Evolutionary conservation across 2,329 filamentous ascomycete genomes (phyloP).

Genomic region (Diaporthe eres): DNA sequence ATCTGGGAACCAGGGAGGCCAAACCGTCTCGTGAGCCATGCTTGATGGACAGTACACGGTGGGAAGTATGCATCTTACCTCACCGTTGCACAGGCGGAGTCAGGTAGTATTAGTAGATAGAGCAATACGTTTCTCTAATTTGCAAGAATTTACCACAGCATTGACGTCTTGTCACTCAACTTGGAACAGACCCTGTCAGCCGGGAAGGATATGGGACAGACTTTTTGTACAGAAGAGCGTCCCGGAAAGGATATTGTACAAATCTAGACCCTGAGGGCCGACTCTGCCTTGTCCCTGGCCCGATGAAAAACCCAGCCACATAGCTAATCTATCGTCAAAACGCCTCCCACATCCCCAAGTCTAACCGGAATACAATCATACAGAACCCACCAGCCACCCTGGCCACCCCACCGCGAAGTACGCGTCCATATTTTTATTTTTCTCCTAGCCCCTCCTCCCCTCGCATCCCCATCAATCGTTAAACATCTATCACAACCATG

Average conservation of each 20-base stretch:
- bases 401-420: not conserved
- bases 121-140: not conserved
- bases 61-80: not conserved
- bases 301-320: not conserved
- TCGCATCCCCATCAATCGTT: not conserved
- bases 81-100: not conserved
- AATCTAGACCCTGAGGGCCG: not conserved
- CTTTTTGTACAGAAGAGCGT: not conserved
- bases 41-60: not conserved
- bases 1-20: not conserved
- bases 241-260: not conserved
- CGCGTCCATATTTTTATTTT: too few species aligned
- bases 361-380: not conserved
- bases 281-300: not conserved
- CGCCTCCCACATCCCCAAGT: not conserved
- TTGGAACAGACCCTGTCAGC: not conserved
- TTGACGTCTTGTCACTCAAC: not conserved
- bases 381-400: not conserved
- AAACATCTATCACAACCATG: constrained; percentile 32
- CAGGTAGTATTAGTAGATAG: not conserved
- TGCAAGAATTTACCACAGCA: not conserved
- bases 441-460: too few species aligned
- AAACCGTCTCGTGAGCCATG: not conserved
- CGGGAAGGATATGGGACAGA: not conserved
- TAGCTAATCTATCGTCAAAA: not conserved